A percentile compares a stretch with the other conserved stretches of the same genome.
Evolutionary conservation across 495 filamentous ascomycete species (phyloP).

Genomic region (Penicillium mononematosum): DNA sequence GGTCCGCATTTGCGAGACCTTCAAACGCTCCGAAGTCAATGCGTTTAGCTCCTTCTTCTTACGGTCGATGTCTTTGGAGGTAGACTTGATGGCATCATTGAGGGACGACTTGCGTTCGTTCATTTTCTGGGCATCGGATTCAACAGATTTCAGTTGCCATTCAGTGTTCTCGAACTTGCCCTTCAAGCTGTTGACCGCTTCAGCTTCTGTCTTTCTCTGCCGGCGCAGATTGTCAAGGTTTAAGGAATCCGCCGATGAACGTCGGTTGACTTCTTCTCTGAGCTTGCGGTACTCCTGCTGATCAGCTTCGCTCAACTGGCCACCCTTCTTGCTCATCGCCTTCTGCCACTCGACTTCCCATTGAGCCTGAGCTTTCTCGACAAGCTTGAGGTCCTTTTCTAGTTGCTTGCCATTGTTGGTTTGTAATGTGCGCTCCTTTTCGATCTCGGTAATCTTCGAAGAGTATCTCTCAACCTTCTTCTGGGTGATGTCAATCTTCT

Average conservation of each 20-base stretch:
- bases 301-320: constrained; percentile 80
- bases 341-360: constrained; percentile 88
- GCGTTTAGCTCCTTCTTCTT: constrained; percentile 91
- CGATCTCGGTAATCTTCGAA: constrained; percentile 65
- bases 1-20: constrained; percentile 72
- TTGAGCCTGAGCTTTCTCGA: constrained; percentile 85
- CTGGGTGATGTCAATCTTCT: constrained; percentile 83
- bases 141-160: constrained; percentile 67
- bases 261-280: constrained; percentile 80
- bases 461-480: constrained; percentile 65
- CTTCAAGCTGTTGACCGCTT: constrained; percentile 79
- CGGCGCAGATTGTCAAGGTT: constrained; percentile 81
- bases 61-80: constrained; percentile 71
- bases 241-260: constrained; percentile 75
- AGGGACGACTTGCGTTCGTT: constrained; percentile 62
- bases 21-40: constrained; percentile 78
- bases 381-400: constrained; percentile 74
- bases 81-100: constrained; percentile 60
- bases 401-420: constrained; percentile 62
- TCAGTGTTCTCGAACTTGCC: constrained; percentile 79
- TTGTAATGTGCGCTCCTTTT: constrained; percentile 73
- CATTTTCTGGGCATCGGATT: constrained; percentile 68
- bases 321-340: constrained; percentile 77
- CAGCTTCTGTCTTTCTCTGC: constrained; percentile 84
- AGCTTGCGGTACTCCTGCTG: constrained; percentile 87